Evolutionary conservation across 1,284 basidiomycete genomes (phyloP).

Genomic region (Malassezia globosa): DNA sequence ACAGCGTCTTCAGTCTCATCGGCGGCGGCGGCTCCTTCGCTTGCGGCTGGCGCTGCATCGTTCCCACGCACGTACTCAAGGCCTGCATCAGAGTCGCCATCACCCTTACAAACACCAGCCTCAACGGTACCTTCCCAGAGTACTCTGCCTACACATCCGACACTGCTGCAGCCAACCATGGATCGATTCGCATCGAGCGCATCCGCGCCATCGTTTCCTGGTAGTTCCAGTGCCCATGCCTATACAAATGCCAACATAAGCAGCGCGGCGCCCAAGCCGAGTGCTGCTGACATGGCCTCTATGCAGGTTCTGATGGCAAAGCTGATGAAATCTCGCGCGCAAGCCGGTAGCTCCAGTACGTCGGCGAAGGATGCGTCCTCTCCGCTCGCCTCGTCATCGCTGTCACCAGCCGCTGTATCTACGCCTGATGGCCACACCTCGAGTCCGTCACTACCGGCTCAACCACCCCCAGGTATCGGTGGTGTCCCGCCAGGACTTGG

Average conservation of each 20-base stretch:
- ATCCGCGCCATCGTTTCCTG: neutral
- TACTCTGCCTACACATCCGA: neutral
- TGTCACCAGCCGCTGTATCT: too few species aligned
- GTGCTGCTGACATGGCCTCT: conserved; percentile 36
- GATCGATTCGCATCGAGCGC: too few species aligned
- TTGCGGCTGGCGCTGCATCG: neutral
- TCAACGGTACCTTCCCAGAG: neutral
- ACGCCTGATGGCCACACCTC: too few species aligned
- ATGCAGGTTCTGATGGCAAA: conserved; percentile 47
- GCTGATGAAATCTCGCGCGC: conserved; percentile 22
- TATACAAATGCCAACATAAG: too few species aligned
- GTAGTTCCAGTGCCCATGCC: too few species aligned
- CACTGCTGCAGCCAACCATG: too few species aligned
- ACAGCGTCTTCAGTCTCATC: conserved; percentile 12
- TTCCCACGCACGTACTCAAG: too few species aligned
- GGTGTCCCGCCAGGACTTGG: neutral
- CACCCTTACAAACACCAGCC: neutral
- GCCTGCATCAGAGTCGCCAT: neutral
- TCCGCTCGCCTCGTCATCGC: neutral
- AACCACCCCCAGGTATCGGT: too few species aligned
- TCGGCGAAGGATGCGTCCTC: neutral
- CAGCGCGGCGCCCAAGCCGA: conserved; percentile 11
- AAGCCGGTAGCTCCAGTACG: too few species aligned
- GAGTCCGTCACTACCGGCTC: too few species aligned
- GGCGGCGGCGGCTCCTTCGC: neutral